These are phyloP conservation scores for Penicillium turbatum DNA, from an alignment of 495 filamentous ascomycete species.

Conservation along the genomic window DNA sequence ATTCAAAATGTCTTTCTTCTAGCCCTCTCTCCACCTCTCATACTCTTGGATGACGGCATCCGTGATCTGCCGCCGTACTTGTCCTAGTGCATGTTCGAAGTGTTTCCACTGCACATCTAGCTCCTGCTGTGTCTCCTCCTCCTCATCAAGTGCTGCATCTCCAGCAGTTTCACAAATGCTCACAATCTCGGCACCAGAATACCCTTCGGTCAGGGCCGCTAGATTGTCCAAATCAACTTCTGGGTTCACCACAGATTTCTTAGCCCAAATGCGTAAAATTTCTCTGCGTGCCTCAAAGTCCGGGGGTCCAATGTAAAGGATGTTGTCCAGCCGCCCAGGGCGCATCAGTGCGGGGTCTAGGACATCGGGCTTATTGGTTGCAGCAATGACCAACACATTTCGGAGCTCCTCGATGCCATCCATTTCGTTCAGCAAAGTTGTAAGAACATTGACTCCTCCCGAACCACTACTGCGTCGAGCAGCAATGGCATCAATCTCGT, in stretches of 20 bases:
- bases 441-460: constrained; percentile 73
- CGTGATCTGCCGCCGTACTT: constrained; percentile 66
- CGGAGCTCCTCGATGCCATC: constrained; percentile 85
- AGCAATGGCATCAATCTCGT: constrained; percentile 95
- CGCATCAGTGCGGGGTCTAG: constrained; percentile 85
- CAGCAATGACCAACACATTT: constrained; percentile 85
- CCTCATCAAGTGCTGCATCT: constrained; percentile 54
- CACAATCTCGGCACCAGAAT: constrained; percentile 85
- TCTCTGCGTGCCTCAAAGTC: constrained; percentile 69
- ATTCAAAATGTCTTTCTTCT: constrained; percentile 5
- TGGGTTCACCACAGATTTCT: constrained; percentile 55
- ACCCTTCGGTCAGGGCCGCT: constrained; percentile 70
- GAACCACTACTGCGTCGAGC: constrained; percentile 57
- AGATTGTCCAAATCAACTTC: constrained; percentile 64
- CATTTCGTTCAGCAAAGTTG: constrained; percentile 92
- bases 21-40: constrained; percentile 55
- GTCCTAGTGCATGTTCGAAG: constrained; percentile 57
- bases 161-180: constrained; percentile 69
- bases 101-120: constrained; percentile 56
- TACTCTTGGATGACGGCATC: constrained; percentile 60
- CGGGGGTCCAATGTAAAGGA: constrained; percentile 88
- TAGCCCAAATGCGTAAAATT: constrained; percentile 66
- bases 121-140: constrained; percentile 43
- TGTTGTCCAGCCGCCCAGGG: constrained; percentile 80
- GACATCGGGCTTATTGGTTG: constrained; percentile 84